Percentiles rank a stretch among this genome's conserved stretches.
Evolutionary conservation across 768 basidiomycete species (phyloP).

Genomic region (Kwoniella pini): DNA sequence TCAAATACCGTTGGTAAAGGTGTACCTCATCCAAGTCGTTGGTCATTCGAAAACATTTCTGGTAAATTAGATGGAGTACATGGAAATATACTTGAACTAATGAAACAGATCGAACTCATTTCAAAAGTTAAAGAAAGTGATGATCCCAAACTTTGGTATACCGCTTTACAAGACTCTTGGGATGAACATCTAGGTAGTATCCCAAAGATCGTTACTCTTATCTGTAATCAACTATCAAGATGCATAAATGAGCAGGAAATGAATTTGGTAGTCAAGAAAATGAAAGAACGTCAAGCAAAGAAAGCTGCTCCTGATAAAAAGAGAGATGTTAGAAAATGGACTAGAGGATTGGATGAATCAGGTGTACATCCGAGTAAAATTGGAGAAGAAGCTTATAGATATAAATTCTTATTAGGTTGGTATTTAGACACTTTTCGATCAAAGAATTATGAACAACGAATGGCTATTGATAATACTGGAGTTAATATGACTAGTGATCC

Average conservation of each 20-base stretch:
- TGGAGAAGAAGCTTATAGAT: neutral
- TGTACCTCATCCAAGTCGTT: neutral
- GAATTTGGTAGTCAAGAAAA: neutral
- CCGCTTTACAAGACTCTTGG: slow-evolving; percentile 19
- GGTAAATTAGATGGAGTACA: neutral
- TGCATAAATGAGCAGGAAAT: slow-evolving; percentile 2
- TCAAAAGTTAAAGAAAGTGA: slow-evolving; percentile 8
- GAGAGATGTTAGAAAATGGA: slow-evolving; percentile 1
- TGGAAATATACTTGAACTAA: neutral
- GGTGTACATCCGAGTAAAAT: no score
- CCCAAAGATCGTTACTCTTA: slow-evolving; percentile 1
- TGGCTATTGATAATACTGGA: slow-evolving; percentile 3
- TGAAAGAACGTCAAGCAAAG: slow-evolving; percentile 1
- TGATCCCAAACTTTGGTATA: slow-evolving; percentile 12
- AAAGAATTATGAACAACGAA: neutral
- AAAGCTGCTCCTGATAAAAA: neutral
- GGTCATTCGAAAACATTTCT: neutral
- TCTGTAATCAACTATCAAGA: neutral
- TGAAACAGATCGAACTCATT: slow-evolving; percentile 14
- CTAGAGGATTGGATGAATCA: no score
- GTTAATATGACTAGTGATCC: slow-evolving; percentile 7
- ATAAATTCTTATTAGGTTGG: slow-evolving; percentile 11
- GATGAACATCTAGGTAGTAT: slow-evolving; percentile 16
- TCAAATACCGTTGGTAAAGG: neutral
- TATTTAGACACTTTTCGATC: slow-evolving; percentile 15